These are phyloP conservation scores for Cyberlindnera xishuangbannaensis DNA, from an alignment of 805 yeast species.

Conservation along the genomic window DNA sequence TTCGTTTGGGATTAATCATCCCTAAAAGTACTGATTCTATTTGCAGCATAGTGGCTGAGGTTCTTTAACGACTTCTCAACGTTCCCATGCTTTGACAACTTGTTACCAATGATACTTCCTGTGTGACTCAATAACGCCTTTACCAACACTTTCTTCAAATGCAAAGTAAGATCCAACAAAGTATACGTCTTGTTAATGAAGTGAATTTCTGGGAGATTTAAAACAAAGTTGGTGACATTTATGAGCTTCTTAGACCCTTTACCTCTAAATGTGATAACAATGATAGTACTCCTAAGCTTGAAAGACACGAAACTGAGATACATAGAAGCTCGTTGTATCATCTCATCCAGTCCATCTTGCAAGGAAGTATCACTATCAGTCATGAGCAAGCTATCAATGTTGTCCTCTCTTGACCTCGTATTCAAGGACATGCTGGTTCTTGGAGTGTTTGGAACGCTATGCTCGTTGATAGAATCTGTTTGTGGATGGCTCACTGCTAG, in stretches of 20 bases:
- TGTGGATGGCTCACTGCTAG: too few relatives aligned
- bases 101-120: slow-evolving; percentile 76
- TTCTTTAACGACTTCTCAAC: slow-evolving; percentile 13
- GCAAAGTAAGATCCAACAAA: slow-evolving; percentile 55
- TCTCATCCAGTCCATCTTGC: slow-evolving; percentile 43
- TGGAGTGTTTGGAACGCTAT: slow-evolving; percentile 3
- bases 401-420: slow-evolving; percentile 8
- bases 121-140: slow-evolving; percentile 57
- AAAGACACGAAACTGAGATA: slow-evolving; percentile 64
- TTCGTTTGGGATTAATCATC: slow-evolving; percentile 5
- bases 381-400: slow-evolving; percentile 9
- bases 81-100: slow-evolving; percentile 40
- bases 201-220: slow-evolving; percentile 56
- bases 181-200: slow-evolving; percentile 68
- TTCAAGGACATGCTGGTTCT: slow-evolving; percentile 11
- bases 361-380: slow-evolving; percentile 1
- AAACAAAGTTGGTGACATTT: slow-evolving; percentile 68
- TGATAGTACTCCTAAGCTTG: slow-evolving; percentile 40
- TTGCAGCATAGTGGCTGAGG: slow-evolving; percentile 20
- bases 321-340: slow-evolving; percentile 71
- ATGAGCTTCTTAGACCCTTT: slow-evolving; percentile 62
- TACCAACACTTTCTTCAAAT: slow-evolving; percentile 57
- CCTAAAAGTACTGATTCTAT: slow-evolving; percentile 21
- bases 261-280: slow-evolving; percentile 74
- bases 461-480: background rate